phyloP scores from a whole-genome alignment of 768 basidiomycete genomes.

The Russula abietina region DNA sequence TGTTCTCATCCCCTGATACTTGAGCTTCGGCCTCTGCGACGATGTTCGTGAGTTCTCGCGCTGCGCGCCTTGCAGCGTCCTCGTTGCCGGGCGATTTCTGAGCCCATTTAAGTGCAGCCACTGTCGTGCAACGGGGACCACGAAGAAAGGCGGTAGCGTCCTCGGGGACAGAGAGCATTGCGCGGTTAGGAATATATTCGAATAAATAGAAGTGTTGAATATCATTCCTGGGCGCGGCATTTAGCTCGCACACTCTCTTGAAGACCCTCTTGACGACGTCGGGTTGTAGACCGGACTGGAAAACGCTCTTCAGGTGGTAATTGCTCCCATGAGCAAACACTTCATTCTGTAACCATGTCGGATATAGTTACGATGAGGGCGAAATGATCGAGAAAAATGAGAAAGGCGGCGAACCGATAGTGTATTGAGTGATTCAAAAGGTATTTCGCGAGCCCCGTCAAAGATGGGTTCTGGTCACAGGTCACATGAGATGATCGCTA shows the following conservation, averaged over 20 bases:
- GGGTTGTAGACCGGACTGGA: not conserved
- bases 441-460: too few relatives aligned
- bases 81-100: not conserved
- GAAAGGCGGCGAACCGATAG: constrained; percentile 31
- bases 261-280: too few relatives aligned
- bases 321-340: constrained; percentile 35
- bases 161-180: constrained; percentile 30
- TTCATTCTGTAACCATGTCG: constrained; percentile 33
- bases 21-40: not conserved
- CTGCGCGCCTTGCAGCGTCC: constrained; percentile 1
- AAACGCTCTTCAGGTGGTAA: constrained; percentile 41
- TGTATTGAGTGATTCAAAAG: too few relatives aligned
- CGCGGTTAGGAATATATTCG: constrained; percentile 40
- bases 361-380: not conserved
- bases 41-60: constrained; percentile 5
- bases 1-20: not conserved
- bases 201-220: constrained; percentile 32
- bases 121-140: constrained; percentile 23
- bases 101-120: not conserved
- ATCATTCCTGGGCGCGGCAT: constrained; percentile 23
- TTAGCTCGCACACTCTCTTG: constrained; percentile 1
- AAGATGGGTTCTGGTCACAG: too few relatives aligned
- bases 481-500: too few relatives aligned
- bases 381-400: not conserved
- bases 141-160: constrained; percentile 41